Percentiles rank a stretch among this genome's conserved stretches.
These are phyloP conservation scores for Hanseniaspora thailandica DNA, from an alignment of 805 yeast species.

Conservation along the genomic window DNA sequence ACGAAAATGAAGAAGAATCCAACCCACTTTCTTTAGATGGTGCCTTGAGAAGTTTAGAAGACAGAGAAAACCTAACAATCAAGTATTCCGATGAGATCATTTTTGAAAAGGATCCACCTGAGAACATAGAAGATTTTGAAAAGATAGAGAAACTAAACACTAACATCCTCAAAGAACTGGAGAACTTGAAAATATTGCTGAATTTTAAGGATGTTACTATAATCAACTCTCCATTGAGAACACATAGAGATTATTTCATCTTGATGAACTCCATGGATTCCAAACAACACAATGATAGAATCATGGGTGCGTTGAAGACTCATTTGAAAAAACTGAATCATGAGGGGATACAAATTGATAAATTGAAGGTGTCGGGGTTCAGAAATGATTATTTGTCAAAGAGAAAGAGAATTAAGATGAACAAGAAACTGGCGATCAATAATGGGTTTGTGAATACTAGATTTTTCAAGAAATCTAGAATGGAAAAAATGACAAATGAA, in stretches of 20 bases:
- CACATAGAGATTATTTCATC: slow-evolving; percentile 5
- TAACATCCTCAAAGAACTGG: background rate
- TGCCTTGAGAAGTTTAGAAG: background rate
- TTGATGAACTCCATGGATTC: slow-evolving; percentile 11
- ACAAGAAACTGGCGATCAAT: background rate
- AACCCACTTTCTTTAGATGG: background rate
- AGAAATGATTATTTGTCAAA: slow-evolving; percentile 8
- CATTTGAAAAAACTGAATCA: background rate
- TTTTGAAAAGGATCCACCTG: slow-evolving; percentile 6
- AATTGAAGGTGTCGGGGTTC: background rate
- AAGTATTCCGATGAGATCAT: slow-evolving; percentile 6
- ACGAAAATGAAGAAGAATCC: background rate
- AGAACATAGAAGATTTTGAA: background rate
- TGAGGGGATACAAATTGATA: background rate
- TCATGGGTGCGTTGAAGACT: background rate
- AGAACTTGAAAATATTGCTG: background rate
- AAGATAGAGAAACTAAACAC: background rate
- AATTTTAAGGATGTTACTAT: slow-evolving; percentile 9
- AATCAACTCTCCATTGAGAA: slow-evolving; percentile 1
- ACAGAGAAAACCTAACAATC: background rate
- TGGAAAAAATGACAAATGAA: background rate
- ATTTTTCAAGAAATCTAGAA: background rate
- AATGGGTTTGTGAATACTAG: background rate
- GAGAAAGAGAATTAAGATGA: background rate
- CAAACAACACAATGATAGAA: slow-evolving; percentile 11